phyloP scores from a whole-genome alignment of 2,329 filamentous ascomycete species.

The Neocatenulostroma microsporum region DNA sequence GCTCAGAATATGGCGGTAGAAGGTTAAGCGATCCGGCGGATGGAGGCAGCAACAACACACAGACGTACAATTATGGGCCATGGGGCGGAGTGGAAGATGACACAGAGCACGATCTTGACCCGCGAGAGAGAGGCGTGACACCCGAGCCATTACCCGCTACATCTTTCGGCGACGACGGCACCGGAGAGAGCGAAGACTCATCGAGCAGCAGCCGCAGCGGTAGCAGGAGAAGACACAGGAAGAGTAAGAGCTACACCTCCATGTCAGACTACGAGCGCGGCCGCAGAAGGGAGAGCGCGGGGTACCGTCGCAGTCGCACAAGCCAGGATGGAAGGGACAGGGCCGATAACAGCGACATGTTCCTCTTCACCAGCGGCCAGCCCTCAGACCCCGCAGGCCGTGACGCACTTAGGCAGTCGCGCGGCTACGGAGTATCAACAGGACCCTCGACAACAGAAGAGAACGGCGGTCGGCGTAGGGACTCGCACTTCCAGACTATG shows the following conservation, averaged over 20 bases:
- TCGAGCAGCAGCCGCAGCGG: neutral
- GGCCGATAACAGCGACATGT: slow-evolving; percentile 42
- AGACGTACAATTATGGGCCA: too few relatives aligned
- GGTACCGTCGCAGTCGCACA: slow-evolving; percentile 37
- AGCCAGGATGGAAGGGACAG: slow-evolving; percentile 5
- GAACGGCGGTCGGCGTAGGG: slow-evolving; percentile 27
- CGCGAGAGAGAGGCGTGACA: slow-evolving; percentile 7
- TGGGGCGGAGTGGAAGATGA: slow-evolving; percentile 31
- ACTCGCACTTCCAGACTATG: slow-evolving; percentile 47
- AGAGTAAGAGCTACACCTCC: slow-evolving; percentile 68
- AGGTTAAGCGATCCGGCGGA: slow-evolving; percentile 64
- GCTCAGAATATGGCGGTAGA: slow-evolving; percentile 63
- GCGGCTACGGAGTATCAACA: slow-evolving; percentile 15
- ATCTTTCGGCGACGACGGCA: slow-evolving; percentile 24
- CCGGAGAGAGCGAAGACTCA: slow-evolving; percentile 6
- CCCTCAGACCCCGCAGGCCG: slow-evolving; percentile 25
- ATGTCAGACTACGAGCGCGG: slow-evolving; percentile 67
- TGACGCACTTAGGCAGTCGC: slow-evolving; percentile 23
- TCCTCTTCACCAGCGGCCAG: slow-evolving; percentile 12
- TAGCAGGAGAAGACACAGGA: slow-evolving; percentile 25
- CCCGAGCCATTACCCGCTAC: slow-evolving; percentile 27
- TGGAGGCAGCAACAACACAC: too few relatives aligned
- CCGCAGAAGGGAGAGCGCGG: slow-evolving; percentile 44
- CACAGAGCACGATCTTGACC: too few relatives aligned
- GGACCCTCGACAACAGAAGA: slow-evolving; percentile 25